Evolutionary conservation across 2,329 filamentous ascomycete genomes (phyloP).

Genomic region (Monosporascus sp.): DNA sequence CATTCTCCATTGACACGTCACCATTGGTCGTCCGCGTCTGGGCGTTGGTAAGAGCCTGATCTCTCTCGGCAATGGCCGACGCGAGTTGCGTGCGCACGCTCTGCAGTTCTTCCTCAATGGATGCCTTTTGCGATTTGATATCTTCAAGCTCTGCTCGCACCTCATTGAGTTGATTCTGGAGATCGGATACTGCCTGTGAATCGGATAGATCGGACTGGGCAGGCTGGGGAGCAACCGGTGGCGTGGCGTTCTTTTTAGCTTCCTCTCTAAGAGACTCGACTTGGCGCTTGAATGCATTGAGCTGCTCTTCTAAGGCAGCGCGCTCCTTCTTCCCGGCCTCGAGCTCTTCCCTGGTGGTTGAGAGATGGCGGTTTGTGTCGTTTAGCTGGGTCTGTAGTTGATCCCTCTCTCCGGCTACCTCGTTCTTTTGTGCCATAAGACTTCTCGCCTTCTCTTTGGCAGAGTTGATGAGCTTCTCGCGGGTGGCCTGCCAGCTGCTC

Average conservation of each 20-base stretch:
- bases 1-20: slow-evolving; percentile 25
- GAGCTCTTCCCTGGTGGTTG: slow-evolving; percentile 45
- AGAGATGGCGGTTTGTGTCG: slow-evolving; percentile 34
- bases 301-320: slow-evolving; percentile 33
- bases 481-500: slow-evolving; percentile 44
- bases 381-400: slow-evolving; percentile 46
- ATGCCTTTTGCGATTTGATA: slow-evolving; percentile 61
- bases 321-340: slow-evolving; percentile 39
- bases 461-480: slow-evolving; percentile 53
- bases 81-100: slow-evolving; percentile 54
- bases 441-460: slow-evolving; percentile 56
- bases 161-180: slow-evolving; percentile 44
- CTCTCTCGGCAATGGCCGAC: slow-evolving; percentile 56
- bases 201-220: slow-evolving; percentile 31
- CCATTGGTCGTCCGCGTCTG: slow-evolving; percentile 20
- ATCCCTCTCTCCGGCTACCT: slow-evolving; percentile 45
- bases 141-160: slow-evolving; percentile 58
- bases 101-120: slow-evolving; percentile 58
- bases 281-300: slow-evolving; percentile 35
- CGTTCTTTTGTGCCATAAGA: slow-evolving; percentile 35
- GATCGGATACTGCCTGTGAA: slow-evolving; percentile 39
- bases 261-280: slow-evolving; percentile 22
- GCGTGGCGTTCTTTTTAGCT: slow-evolving; percentile 32
- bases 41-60: slow-evolving; percentile 48
- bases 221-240: slow-evolving; percentile 28